Evolutionary conservation across 2,329 filamentous ascomycete species (phyloP), one percentile per base, ranked within the genome.

Genomic region (Penicillium paneum): DNA sequence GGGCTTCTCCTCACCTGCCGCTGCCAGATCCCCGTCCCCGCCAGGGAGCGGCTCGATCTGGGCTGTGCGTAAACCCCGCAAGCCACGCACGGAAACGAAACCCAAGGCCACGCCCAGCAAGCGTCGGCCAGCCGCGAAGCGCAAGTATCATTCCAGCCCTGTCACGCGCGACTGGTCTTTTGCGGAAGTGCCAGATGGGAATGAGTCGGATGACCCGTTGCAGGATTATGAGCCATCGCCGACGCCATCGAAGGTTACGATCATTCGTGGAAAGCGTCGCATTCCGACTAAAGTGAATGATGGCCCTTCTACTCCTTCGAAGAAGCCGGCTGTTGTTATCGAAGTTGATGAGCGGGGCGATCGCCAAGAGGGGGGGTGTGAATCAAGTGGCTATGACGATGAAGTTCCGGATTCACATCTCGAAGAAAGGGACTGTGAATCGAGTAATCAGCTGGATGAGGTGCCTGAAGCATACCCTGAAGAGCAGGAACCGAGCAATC

Each of bases 121-220:
- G 51, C 44, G 40, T 48, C 54, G 47, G 28, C 46, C 62, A 49
- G 47, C 51, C 32, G 54, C 60, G 55, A 68, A 65, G 29, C 59
- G 57, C 26, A 70, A 67, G 35, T 52, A 60, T 32, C 64, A 65
- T 51, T 68, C 64, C 11, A 72, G 66, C 45, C 62, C 69, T 29
- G 63, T 64, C 39, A 54, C 62, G 38, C 65, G 59, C 51, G 71
- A 74, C 60, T 74, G 71, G 71, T 72, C 67, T 40, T 74, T 74
- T 52, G 69, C 71, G 36, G 56, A 65, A 36, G 55, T 63, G 11
- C 59, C 64, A n/a, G 70, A 71, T 40, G 66, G 63, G 47, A 69
- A 65, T 49, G 74, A 76, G 56, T 76, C 74, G n/a, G 74, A 76
- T 57, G 74, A 76, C 55, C 74, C 74, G 41, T 63, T 76, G 49